A percentile compares a stretch with the other conserved stretches of the same genome.
phyloP scores from a whole-genome alignment of 176 grass and related monocot genomes.

The Secale cereale region DNA sequence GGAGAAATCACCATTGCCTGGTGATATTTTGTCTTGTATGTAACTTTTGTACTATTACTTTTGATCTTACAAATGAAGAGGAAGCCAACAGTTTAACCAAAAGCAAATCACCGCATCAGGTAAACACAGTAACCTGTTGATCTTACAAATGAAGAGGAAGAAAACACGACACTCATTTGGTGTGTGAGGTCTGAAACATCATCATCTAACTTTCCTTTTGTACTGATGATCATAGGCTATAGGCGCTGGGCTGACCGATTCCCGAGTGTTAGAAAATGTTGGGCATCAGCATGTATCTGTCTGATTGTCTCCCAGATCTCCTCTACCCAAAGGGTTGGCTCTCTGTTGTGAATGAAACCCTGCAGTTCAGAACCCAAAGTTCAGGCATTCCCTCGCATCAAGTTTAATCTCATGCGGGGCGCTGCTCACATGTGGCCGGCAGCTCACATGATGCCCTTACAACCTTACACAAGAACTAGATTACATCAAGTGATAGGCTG shows the following conservation, averaged over 20 bases:
- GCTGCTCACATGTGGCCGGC: too few relatives aligned
- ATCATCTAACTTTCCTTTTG: background rate
- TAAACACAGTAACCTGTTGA: constrained; percentile 4
- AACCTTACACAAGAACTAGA: too few relatives aligned
- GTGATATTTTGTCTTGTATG: too few relatives aligned
- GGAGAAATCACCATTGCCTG: too few relatives aligned
- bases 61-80: too few relatives aligned
- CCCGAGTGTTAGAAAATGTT: constrained; percentile 41
- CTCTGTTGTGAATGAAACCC: background rate
- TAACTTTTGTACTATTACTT: too few relatives aligned
- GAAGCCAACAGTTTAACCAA: too few relatives aligned
- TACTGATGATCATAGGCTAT: constrained; percentile 50
- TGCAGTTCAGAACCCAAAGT: background rate
- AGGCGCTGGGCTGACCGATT: constrained; percentile 55
- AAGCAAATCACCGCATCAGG: constrained; percentile 48
- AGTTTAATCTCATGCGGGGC: too few relatives aligned
- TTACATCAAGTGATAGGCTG: too few relatives aligned
- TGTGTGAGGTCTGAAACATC: background rate
- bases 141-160: background rate
- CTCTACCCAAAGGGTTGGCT: background rate
- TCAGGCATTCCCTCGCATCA: background rate
- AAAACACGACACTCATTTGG: background rate
- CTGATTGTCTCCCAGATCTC: background rate
- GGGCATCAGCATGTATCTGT: constrained; percentile 31
- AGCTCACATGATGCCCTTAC: too few relatives aligned